A percentile compares a stretch with the other conserved stretches of the same genome.
phyloP scores from a whole-genome alignment of 2,329 filamentous ascomycete genomes.

The Mycosphaerella arachidis region DNA sequence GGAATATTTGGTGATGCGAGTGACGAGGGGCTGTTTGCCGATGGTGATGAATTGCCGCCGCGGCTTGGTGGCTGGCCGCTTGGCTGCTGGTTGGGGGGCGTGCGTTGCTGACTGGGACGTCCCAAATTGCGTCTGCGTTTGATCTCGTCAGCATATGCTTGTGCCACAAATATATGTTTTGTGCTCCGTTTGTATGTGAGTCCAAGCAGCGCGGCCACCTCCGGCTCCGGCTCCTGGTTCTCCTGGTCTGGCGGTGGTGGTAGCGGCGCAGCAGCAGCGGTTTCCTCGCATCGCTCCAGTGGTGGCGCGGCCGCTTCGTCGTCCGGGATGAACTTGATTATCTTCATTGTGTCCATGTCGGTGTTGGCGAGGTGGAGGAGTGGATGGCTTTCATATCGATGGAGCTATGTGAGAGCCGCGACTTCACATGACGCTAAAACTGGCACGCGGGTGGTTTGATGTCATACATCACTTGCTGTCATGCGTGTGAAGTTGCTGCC shows the following conservation, averaged over 20 bases:
- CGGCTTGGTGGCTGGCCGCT: constrained; percentile 27
- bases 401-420: not conserved
- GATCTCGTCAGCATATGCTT: constrained; percentile 6
- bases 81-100: constrained; percentile 16
- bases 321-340: not conserved
- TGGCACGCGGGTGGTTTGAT: not conserved
- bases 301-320: not conserved
- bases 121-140: constrained; percentile 32
- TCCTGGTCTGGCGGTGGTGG: not conserved
- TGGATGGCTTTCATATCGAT: not conserved
- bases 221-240: not conserved
- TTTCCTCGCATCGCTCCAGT: not conserved
- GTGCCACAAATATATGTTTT: not conserved
- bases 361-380: not conserved
- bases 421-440: not conserved
- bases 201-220: not conserved
- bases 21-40: constrained; percentile 29
- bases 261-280: not conserved
- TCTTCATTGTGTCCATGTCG: not conserved
- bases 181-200: not conserved
- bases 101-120: constrained; percentile 21
- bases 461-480: not conserved
- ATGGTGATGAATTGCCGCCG: constrained; percentile 30
- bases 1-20: constrained; percentile 27
- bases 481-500: not conserved